Evolutionary conservation across 768 basidiomycete genomes (phyloP).

Genomic region (Leccinum olivaceopallidum): DNA sequence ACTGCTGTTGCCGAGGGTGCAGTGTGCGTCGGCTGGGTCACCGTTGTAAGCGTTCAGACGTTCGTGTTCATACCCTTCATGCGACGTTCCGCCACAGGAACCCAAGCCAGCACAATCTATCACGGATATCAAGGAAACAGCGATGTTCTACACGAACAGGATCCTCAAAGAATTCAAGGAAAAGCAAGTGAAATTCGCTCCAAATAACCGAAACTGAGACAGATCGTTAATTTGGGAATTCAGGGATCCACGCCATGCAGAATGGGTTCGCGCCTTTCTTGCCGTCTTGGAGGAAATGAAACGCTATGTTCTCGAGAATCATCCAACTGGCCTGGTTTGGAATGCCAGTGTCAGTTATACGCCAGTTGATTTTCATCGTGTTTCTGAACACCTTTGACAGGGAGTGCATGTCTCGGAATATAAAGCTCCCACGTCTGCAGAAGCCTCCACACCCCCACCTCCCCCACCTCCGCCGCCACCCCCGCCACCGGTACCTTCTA

Average conservation of each 20-base stretch:
- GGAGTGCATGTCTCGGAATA: conserved; percentile 60
- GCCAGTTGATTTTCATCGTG: not conserved
- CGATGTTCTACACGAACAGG: conserved; percentile 85
- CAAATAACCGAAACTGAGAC: not conserved
- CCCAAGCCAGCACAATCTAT: conserved; percentile 81
- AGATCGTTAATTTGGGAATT: conserved; percentile 7
- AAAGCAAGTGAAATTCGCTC: conserved; percentile 53
- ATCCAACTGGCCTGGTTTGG: conserved; percentile 88
- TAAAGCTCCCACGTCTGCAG: conserved; percentile 35
- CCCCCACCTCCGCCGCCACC: conserved; percentile 62
- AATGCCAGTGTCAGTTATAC: conserved; percentile 65
- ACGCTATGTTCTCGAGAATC: conserved; percentile 81
- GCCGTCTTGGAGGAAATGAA: conserved; percentile 74
- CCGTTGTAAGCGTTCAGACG: conserved; percentile 54
- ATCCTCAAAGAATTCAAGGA: conserved; percentile 93
- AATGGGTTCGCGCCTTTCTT: conserved; percentile 81
- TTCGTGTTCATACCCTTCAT: not conserved
- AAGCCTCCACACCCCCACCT: conserved; percentile 38
- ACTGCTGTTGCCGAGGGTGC: conserved; percentile 81
- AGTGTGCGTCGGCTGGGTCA: conserved; percentile 85
- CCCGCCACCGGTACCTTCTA: conserved; percentile 41
- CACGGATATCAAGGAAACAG: conserved; percentile 81
- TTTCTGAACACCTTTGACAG: conserved; percentile 33
- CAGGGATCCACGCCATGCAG: conserved; percentile 84
- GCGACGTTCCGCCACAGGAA: conserved; percentile 38